phyloP scores from a whole-genome alignment of 768 basidiomycete genomes.

The Russula griseocarnosa region DNA sequence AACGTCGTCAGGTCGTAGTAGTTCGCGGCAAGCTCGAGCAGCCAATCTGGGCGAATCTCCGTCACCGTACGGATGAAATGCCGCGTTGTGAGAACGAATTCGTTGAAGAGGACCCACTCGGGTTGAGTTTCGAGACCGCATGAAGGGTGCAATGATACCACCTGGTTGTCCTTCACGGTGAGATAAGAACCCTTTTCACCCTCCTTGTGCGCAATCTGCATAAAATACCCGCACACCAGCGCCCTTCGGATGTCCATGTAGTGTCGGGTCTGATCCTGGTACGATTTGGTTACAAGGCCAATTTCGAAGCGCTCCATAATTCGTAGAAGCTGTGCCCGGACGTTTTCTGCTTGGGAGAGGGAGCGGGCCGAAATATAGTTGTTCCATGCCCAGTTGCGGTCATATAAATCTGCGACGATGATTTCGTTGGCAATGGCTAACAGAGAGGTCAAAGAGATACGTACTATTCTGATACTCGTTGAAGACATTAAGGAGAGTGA shows the following conservation, averaged over 20 bases:
- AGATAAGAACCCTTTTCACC: conserved; percentile 83
- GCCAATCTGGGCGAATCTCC: conserved; percentile 81
- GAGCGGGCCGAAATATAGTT: conserved; percentile 84
- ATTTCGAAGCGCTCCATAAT: conserved; percentile 90
- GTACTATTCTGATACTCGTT: conserved; percentile 84
- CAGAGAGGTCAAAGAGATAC: conserved; percentile 28
- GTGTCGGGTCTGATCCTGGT: conserved; percentile 50
- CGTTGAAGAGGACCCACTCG: conserved; percentile 91
- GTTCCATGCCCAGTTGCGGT: conserved; percentile 81
- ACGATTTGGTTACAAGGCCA: conserved; percentile 61
- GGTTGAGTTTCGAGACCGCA: conserved; percentile 85
- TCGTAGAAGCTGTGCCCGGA: conserved; percentile 81
- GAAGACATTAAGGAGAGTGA: conserved; percentile 92
- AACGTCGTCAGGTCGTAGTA: conserved; percentile 72
- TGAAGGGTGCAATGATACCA: conserved; percentile 77
- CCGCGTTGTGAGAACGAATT: conserved; percentile 88
- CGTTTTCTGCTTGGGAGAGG: conserved; percentile 88
- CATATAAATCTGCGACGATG: conserved; percentile 43
- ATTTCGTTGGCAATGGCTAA: background rate
- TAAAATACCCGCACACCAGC: conserved; percentile 92
- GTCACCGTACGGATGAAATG: conserved; percentile 91
- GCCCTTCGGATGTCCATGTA: conserved; percentile 74
- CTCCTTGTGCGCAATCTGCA: conserved; percentile 96
- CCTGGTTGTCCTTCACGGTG: conserved; percentile 94
- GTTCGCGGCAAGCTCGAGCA: conserved; percentile 54